Base-by-base conservation (phyloP, 768 basidiomycete species). In the Kwoniella mangroviensis region DNA sequence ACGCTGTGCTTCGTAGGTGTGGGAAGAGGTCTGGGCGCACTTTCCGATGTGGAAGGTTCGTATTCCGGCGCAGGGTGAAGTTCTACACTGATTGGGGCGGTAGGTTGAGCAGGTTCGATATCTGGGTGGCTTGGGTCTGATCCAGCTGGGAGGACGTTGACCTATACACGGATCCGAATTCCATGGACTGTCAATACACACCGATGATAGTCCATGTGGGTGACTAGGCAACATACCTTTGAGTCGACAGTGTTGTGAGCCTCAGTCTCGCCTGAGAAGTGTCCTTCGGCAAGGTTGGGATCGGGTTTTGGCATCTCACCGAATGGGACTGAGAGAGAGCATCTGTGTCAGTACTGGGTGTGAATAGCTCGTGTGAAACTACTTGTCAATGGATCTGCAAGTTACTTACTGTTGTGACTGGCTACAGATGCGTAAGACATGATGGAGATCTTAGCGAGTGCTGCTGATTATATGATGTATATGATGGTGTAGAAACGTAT, bases 401-500 rank as follows among this genome's bases (percentile, higher is more conserved):
- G 12, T 13, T 34, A 81, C 81, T 60, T 74, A 86, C 86, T 86
- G 83, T 91, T 88, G 71, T 87, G 84, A 28, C 87, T 87, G 68
- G 89, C 87, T 77, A 90, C 87, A 41, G 87, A 84, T 24, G 91
- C 91, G 87, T 91, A 92, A 67, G 90, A 91, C 90, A 91, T 91
- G 54, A 49, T 77, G 40, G 41, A 42, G 40, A 28, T 17, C n/a
- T 49, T 57, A 55, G 28, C 53, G 26, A n/a, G 49, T 56, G 45
- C n/a, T 54, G 41, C 56, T 40, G 51, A 45, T 55, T n/a, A 42
- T 41, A 67, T 22, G 26, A 40, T 57, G 61, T 63, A 42, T 51
- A 54, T 55, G 41, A 41, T 42, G 66, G 45, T 59, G 40, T 54
- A 45, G 55, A 53, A 58, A 24, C 49, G 66, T n/a, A 21, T 49